A percentile compares a stretch with the other conserved stretches of the same genome.
Conservation (phyloP, 352 stramenopile species). For the Phytophthora citrophthora region DNA sequence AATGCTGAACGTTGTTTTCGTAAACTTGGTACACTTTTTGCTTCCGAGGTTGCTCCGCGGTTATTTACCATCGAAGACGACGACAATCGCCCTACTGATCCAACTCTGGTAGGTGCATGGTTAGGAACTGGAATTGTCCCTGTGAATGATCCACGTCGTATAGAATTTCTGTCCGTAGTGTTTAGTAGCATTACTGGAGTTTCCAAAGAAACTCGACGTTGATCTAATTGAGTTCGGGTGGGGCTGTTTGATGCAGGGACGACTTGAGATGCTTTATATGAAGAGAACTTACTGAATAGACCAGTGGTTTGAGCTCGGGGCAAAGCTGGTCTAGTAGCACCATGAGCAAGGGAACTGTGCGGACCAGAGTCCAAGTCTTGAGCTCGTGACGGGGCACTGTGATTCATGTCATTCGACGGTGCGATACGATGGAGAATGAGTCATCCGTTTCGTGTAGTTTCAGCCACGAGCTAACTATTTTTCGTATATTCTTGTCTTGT, state of each 20-base stretch:
- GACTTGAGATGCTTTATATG: constrained; percentile 19
- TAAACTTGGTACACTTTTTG: constrained; percentile 6
- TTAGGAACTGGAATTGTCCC: constrained; percentile 26
- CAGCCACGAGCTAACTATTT: background rate
- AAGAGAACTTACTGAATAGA: constrained; percentile 6
- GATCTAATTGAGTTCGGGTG: background rate
- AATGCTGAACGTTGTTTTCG: constrained; percentile 45
- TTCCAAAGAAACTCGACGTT: background rate
- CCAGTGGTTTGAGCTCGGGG: background rate
- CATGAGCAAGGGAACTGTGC: constrained; percentile 6
- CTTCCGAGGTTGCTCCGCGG: constrained; percentile 18
- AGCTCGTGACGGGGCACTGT: constrained; percentile 9
- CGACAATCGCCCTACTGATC: constrained; percentile 17
- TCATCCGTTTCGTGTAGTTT: constrained; percentile 15
- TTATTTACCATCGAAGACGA: constrained; percentile 30
- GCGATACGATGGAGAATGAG: too few species aligned
- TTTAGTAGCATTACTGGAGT: background rate
- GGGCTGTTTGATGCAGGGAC: constrained; percentile 6
- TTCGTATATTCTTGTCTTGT: background rate
- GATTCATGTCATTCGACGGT: constrained; percentile 16
- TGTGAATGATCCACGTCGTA: constrained; percentile 21
- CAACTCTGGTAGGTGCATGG: constrained; percentile 10
- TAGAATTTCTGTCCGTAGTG: background rate
- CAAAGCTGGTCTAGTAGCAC: constrained; percentile 4
- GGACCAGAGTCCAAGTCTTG: constrained; percentile 11